Base-by-base conservation (phyloP, 257 asterid species). In the Oldenlandia corymbosa region DNA sequence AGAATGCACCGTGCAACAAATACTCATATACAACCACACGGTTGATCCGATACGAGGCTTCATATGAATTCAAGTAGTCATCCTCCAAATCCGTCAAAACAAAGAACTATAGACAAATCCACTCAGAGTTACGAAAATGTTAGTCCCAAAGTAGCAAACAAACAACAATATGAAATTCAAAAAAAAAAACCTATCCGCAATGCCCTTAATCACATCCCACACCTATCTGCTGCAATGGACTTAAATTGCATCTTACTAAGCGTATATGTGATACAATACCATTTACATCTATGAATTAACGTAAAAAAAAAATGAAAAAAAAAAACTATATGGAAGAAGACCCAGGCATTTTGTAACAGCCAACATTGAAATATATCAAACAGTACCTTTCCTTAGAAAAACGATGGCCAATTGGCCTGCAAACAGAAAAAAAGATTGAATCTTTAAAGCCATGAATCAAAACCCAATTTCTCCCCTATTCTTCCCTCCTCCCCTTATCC, bases 81-180 rank as follows among this genome's bases (percentile, higher is more conserved):
- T 88, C 85, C 83, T 92, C 98, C 89, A 89, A 81, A 73, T 92
- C 98, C n/a, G 96, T 78, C 74, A 92, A 84, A 51, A 88, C 77
- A 7, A 86, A 75, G 32, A 87, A 76, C 97, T 92, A 76, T 82
- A 81, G 27, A 57, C n/a, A 31, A 65, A 72, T 30, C 58, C 68
- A 73, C 10, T 14, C 18, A 63, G 61, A 26, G 17, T 14, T 34
- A 11, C 67, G 69, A 16, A 70, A 73, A 70, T 48, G 37, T 56
- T 67, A 36, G 52, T 11, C 57, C 46, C 60, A 13, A 34, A 17
- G 2, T 57, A 13, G 36, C 14, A 1, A 17, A 52, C 7, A 36
- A 64, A 46, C 66, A 71, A 46, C 31, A 34, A 21, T 13, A n/a
- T 9, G 39, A 31, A 47, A 43, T 52, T 30, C 39, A 17, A 18